Base-by-base conservation (phyloP, 176 grass and related monocot genomes). In the Miscanthus lutarioriparius region DNA sequence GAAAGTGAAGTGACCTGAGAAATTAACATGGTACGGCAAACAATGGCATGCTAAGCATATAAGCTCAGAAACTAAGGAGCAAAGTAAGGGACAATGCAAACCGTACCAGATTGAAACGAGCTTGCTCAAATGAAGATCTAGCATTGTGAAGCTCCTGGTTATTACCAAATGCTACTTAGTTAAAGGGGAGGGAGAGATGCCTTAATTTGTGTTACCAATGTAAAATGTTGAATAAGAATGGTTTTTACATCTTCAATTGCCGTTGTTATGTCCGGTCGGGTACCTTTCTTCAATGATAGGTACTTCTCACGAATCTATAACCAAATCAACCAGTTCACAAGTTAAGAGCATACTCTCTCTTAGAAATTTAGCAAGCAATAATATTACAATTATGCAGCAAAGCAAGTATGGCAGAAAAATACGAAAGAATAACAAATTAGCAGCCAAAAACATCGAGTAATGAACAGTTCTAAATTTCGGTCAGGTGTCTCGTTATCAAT, bases 61-160 rank as follows among this genome's bases (percentile, higher is more conserved):
- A 80, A 25, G 51, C 67, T 67, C 63, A 78, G 3, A 22, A 62
- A 26, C n/a, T 26, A 62, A 62, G 58, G 13, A 69, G 15, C 32
- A 74, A 81, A 73, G 25, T 66, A 53, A 73, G 39, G 64, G 62
- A 13, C 17, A 72, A 10, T 32, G 36, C 16, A 68, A 82, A 64
- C 43, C 74, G 71, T 92, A 99, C 96, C 90, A 99, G 90, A 86
- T 94, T 99, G 76, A 99, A 99, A 82, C 96, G 96, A 79, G 93
- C 88, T 91, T 95, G 91, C 84, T 99, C 96, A 92, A 96, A 99
- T 75, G 91, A 88, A 79, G 96, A 96, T 74, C 88, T 99, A 71
- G 96, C 88, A 80, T 83, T 99, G 78, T 99, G 76, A 53, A 99
- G 89, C 85, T 96, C 97, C 97, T 99, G 80, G 80, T 82, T 78